Conservation (phyloP, 805 yeast species). For the Ogataea glucozyma region DNA sequence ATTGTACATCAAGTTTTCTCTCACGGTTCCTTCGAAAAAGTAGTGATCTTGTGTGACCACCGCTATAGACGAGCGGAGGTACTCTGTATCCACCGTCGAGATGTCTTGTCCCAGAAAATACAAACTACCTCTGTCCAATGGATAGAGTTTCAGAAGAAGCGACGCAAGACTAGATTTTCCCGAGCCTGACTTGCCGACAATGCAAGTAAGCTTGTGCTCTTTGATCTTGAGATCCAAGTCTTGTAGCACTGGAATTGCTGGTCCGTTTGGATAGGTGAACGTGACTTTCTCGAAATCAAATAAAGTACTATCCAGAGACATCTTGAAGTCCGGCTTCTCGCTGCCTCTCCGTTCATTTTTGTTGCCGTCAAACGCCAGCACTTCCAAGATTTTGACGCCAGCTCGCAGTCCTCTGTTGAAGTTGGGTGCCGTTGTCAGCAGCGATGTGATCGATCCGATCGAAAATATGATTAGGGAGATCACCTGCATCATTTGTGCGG, state of each 20-base stretch:
- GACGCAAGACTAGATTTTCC: slow-evolving; percentile 83
- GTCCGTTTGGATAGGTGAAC: slow-evolving; percentile 48
- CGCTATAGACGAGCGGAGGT: slow-evolving; percentile 55
- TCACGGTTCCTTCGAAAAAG: slow-evolving; percentile 72
- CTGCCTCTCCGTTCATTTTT: slow-evolving; percentile 41
- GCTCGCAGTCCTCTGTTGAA: slow-evolving; percentile 79
- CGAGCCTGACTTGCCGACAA: slow-evolving; percentile 85
- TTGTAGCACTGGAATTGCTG: slow-evolving; percentile 36
- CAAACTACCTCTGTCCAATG: slow-evolving; percentile 37
- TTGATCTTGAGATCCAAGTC: slow-evolving; percentile 45
- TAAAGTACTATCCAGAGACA: slow-evolving; percentile 15
- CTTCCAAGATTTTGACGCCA: slow-evolving; percentile 50
- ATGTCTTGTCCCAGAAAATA: slow-evolving; percentile 51
- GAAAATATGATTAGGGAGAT: slow-evolving; percentile 75
- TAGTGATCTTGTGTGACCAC: slow-evolving; percentile 76
- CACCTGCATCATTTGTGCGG: slow-evolving; percentile 63
- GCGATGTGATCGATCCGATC: slow-evolving; percentile 57
- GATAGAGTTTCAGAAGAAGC: slow-evolving; percentile 56
- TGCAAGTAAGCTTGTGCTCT: slow-evolving; percentile 55
- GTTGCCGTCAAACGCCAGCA: slow-evolving; percentile 40
- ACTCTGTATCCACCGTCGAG: slow-evolving; percentile 42
- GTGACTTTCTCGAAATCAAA: slow-evolving; percentile 46
- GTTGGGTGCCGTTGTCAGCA: slow-evolving; percentile 73
- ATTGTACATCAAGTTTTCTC: slow-evolving; percentile 73
- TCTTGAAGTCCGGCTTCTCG: slow-evolving; percentile 28